phyloP scores from a whole-genome alignment of 257 asterid genomes.

The Solanum clarkiae region DNA sequence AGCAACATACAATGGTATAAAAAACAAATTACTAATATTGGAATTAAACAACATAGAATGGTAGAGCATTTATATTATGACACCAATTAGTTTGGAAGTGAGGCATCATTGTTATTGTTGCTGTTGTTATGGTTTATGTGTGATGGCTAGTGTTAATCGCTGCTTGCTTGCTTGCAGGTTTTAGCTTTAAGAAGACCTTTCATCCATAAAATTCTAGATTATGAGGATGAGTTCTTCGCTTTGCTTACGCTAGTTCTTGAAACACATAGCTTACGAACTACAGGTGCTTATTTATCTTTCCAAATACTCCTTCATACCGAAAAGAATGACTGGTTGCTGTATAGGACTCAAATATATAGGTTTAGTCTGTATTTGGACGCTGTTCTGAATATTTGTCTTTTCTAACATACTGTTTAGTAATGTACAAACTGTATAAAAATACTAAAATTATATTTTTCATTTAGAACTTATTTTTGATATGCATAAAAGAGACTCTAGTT shows the following conservation, averaged over 20 bases:
- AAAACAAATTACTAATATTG: background rate
- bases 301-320: background rate
- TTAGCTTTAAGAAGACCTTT: slow-evolving; percentile 86
- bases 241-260: slow-evolving; percentile 89
- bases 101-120: background rate
- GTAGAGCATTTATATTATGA: background rate
- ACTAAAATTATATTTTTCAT: background rate
- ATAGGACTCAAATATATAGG: background rate
- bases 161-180: slow-evolving; percentile 36
- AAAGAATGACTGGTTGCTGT: background rate
- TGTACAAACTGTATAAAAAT: background rate
- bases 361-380: background rate
- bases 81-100: background rate
- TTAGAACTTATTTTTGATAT: background rate
- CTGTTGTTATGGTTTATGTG: background rate
- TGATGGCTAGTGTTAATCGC: background rate
- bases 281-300: slow-evolving; percentile 22
- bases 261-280: slow-evolving; percentile 86
- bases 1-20: background rate
- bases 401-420: background rate
- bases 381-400: background rate
- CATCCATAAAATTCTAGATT: slow-evolving; percentile 82
- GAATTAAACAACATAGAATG: background rate
- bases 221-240: slow-evolving; percentile 87
- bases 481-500: background rate